A percentile compares a stretch with the other conserved stretches of the same genome.
Conservation (phyloP, 2,329 filamentous ascomycete genomes). For the Verticillium zaregamsianum region DNA sequence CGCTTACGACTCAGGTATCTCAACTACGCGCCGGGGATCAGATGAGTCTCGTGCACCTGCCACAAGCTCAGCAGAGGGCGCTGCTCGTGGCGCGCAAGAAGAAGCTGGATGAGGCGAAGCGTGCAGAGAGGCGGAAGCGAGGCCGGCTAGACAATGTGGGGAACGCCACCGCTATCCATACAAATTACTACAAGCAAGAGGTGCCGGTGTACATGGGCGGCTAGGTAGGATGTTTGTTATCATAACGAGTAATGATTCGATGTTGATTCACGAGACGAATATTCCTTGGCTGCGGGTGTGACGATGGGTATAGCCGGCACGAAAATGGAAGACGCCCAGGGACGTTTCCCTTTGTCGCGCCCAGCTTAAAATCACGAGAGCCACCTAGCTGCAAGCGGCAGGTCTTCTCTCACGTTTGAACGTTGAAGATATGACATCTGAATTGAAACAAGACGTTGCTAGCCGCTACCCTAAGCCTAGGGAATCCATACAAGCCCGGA, state of each 20-base stretch:
- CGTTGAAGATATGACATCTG: neutral
- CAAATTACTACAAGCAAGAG: neutral
- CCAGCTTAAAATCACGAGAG: neutral
- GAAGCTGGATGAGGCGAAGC: neutral
- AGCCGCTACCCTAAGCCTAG: neutral
- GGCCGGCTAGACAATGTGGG: neutral
- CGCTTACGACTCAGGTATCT: neutral
- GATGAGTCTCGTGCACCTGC: slow-evolving; percentile 15
- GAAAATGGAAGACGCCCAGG: neutral
- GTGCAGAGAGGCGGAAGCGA: neutral
- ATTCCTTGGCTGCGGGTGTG: no score
- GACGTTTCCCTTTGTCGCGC: neutral
- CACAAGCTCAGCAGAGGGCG: slow-evolving; percentile 11
- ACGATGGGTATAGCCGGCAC: neutral
- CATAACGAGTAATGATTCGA: no score
- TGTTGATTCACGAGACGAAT: no score
- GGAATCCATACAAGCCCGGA: neutral
- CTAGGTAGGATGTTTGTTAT: neutral
- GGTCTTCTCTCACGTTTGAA: neutral
- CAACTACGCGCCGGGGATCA: slow-evolving; percentile 13
- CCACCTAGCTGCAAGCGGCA: neutral
- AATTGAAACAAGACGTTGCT: neutral
- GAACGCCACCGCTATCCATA: neutral
- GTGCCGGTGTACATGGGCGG: neutral
- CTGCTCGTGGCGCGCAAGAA: neutral